These are phyloP conservation scores for Castanea sativa DNA, from an alignment of 306 rosid genomes.

Conservation along the genomic window DNA sequence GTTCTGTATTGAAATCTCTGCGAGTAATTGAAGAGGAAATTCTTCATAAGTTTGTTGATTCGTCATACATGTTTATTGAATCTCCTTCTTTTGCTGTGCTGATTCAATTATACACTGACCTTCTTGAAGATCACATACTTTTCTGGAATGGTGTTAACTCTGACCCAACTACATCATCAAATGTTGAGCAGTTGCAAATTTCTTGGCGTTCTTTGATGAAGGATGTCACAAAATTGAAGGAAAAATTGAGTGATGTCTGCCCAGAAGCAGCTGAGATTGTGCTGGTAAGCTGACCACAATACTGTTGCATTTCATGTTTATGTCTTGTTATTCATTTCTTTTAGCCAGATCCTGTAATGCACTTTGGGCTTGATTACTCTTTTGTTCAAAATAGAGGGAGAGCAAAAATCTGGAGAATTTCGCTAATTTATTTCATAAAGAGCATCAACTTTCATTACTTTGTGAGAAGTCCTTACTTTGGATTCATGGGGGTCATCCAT, in stretches of 20 bases:
- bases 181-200: constrained; percentile 48
- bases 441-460: constrained; percentile 46
- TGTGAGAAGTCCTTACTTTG: constrained; percentile 78
- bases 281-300: constrained; percentile 51
- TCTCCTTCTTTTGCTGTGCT: constrained; percentile 46
- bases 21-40: constrained; percentile 59
- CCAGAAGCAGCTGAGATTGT: constrained; percentile 47
- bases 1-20: constrained; percentile 49
- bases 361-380: constrained; percentile 3
- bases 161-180: constrained; percentile 23
- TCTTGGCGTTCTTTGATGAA: constrained; percentile 68
- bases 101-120: constrained; percentile 46
- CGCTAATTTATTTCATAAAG: constrained; percentile 40
- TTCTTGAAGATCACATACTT: constrained; percentile 60
- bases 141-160: constrained; percentile 48
- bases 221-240: constrained; percentile 42
- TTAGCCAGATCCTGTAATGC: constrained; percentile 15
- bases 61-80: constrained; percentile 48
- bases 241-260: constrained; percentile 44
- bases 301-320: neutral
- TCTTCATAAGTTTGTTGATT: constrained; percentile 47
- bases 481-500: constrained; percentile 91
- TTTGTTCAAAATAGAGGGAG: constrained; percentile 40
- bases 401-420: constrained; percentile 41
- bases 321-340: constrained; percentile 1